Percentiles rank a stretch among this genome's conserved stretches.
These are phyloP conservation scores for Phytophthora idaei DNA, from an alignment of 352 stramenopile genomes.

Conservation along the genomic window DNA sequence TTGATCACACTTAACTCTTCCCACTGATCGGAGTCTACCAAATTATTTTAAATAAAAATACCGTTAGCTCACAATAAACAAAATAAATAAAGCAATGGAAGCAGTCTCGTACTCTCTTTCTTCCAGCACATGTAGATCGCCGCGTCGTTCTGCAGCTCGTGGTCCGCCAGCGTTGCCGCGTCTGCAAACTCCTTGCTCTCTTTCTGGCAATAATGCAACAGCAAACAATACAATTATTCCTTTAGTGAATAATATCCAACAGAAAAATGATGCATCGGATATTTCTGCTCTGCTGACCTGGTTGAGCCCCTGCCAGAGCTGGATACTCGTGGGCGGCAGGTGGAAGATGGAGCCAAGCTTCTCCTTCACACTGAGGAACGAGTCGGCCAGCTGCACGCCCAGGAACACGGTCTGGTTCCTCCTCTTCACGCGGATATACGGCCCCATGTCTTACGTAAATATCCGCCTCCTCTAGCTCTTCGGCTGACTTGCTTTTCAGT, in stretches of 20 bases:
- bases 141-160: conserved; percentile 84
- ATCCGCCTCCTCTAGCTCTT: background rate
- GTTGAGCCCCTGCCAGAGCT: conserved; percentile 75
- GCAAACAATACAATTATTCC: background rate
- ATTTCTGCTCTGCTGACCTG: conserved; percentile 32
- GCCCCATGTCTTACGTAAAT: conserved; percentile 34
- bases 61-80: background rate
- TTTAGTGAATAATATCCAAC: conserved; percentile 4
- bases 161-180: conserved; percentile 77
- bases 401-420: conserved; percentile 88
- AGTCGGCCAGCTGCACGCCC: conserved; percentile 78
- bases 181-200: conserved; percentile 81
- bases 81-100: conserved; percentile 7
- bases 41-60: conserved; percentile 1
- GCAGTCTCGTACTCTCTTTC: conserved; percentile 74
- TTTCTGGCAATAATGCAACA: conserved; percentile 37
- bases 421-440: conserved; percentile 91
- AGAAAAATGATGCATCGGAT: background rate
- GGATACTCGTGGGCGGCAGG: conserved; percentile 57
- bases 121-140: conserved; percentile 90
- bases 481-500: background rate
- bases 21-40: conserved; percentile 75
- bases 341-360: conserved; percentile 77
- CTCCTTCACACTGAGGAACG: conserved; percentile 85
- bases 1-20: conserved; percentile 80